phyloP scores from a whole-genome alignment of 345 rosid genomes.

The Salix caprea region DNA sequence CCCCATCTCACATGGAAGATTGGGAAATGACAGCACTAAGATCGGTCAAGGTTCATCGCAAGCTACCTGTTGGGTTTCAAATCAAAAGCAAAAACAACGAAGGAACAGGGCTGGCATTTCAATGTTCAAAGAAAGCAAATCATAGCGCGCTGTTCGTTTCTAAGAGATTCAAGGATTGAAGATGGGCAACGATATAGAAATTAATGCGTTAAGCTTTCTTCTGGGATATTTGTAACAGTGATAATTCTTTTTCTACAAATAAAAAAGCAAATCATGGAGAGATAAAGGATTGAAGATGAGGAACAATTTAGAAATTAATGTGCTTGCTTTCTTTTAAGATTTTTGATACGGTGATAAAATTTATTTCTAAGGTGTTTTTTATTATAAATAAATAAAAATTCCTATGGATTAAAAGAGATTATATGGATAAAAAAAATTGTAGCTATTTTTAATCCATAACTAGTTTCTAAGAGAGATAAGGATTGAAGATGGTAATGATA shows the following conservation, averaged over 20 bases:
- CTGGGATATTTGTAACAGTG: no score
- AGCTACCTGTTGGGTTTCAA: not conserved
- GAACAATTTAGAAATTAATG: not conserved
- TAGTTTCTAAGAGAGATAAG: no score
- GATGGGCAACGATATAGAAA: not conserved
- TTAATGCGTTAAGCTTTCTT: no score
- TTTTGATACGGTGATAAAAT: no score
- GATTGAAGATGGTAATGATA: no score
- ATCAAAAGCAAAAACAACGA: not conserved
- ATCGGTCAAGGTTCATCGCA: not conserved
- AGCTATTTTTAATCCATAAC: no score
- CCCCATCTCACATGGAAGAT: not conserved
- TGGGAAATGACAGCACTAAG: not conserved
- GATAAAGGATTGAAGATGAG: not conserved
- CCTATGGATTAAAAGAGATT: no score
- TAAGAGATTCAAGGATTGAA: not conserved
- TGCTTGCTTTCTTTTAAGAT: no score
- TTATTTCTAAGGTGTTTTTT: no score
- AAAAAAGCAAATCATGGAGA: not conserved
- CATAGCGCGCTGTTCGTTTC: not conserved
- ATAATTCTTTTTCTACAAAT: no score
- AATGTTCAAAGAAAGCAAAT: not conserved
- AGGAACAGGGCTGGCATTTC: not conserved
- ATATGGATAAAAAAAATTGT: no score
- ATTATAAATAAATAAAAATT: no score